Percentiles rank a stretch among this genome's conserved stretches.
These are phyloP conservation scores for Bipolaris sorokiniana DNA, from an alignment of 2,329 filamentous ascomycete genomes.

Conservation along the genomic window DNA sequence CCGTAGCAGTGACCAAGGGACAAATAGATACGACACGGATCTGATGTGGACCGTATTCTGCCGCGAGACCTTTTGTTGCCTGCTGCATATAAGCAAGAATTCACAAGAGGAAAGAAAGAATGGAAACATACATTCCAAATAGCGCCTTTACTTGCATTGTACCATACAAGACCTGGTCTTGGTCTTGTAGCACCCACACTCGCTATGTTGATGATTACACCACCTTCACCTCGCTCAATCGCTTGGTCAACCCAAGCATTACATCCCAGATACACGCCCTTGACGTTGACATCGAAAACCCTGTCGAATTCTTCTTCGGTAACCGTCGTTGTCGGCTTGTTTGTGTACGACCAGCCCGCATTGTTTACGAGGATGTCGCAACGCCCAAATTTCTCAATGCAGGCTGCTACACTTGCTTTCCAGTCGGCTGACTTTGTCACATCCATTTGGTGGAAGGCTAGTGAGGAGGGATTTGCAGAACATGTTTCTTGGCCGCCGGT, in stretches of 20 bases:
- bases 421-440: slow-evolving; percentile 62
- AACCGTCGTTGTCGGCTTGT: slow-evolving; percentile 65
- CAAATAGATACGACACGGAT: slow-evolving; percentile 77
- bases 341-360: slow-evolving; percentile 63
- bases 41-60: slow-evolving; percentile 73
- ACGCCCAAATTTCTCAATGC: slow-evolving; percentile 59
- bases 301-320: slow-evolving; percentile 70
- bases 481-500: slow-evolving; percentile 59
- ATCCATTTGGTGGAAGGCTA: slow-evolving; percentile 53
- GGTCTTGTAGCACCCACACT: slow-evolving; percentile 68
- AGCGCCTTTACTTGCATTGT: slow-evolving; percentile 72
- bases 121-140: slow-evolving; percentile 59
- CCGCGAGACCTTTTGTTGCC: slow-evolving; percentile 70
- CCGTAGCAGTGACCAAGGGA: slow-evolving; percentile 70
- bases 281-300: slow-evolving; percentile 72
- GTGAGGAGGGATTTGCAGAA: slow-evolving; percentile 47
- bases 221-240: slow-evolving; percentile 62
- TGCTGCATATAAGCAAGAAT: slow-evolving; percentile 26
- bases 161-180: slow-evolving; percentile 69
- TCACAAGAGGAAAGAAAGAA: no score
- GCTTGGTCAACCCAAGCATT: slow-evolving; percentile 67
- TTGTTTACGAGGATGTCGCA: slow-evolving; percentile 68
- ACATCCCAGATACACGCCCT: slow-evolving; percentile 67
- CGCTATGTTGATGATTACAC: slow-evolving; percentile 69
- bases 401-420: slow-evolving; percentile 60